Percentiles rank a stretch among this genome's conserved stretches.
These are phyloP conservation scores for Eimeria nieschulzi DNA, from an alignment of 169 alveolate species.

Conservation along the genomic window DNA sequence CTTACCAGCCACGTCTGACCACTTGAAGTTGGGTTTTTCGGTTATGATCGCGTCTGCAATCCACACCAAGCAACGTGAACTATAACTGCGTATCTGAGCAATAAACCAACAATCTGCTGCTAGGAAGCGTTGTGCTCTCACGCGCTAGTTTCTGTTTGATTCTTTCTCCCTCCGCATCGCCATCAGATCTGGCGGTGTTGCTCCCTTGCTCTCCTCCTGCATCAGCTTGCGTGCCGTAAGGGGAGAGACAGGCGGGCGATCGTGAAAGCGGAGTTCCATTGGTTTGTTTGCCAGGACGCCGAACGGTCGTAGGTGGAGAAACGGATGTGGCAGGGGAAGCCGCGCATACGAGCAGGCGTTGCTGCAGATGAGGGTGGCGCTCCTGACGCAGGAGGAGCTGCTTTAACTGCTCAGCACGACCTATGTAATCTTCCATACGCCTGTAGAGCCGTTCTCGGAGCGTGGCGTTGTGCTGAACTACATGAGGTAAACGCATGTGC, in stretches of 20 bases:
- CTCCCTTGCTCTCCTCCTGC: conserved; percentile 18
- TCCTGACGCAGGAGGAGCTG: conserved; percentile 27
- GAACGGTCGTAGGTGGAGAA: conserved; percentile 1
- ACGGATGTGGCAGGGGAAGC: conserved; percentile 13
- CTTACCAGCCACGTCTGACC: conserved; percentile 92
- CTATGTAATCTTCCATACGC: conserved; percentile 76
- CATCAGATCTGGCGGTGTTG: conserved; percentile 59
- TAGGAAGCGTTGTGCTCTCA: conserved; percentile 6
- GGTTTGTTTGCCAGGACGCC: not conserved
- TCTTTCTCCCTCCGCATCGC: conserved; percentile 74
- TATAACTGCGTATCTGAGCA: too few species aligned
- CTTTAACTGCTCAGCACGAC: conserved; percentile 79
- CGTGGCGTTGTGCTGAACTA: conserved; percentile 73
- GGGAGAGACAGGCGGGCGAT: conserved; percentile 52
- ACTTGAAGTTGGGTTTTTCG: conserved; percentile 90
- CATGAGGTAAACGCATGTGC: too few species aligned
- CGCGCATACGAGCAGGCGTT: conserved; percentile 28
- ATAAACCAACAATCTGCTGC: not conserved
- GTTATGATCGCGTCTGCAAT: conserved; percentile 78
- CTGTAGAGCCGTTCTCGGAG: conserved; percentile 71
- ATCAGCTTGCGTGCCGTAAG: conserved; percentile 28
- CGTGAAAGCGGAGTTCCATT: conserved; percentile 13
- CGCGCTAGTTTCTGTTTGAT: conserved; percentile 69
- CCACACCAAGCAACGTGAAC: too few species aligned
- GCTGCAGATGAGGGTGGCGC: not conserved